Base-by-base conservation (phyloP, 225 moss, liverwort and hornwort genomes). In the Physcomitrium patens region DNA sequence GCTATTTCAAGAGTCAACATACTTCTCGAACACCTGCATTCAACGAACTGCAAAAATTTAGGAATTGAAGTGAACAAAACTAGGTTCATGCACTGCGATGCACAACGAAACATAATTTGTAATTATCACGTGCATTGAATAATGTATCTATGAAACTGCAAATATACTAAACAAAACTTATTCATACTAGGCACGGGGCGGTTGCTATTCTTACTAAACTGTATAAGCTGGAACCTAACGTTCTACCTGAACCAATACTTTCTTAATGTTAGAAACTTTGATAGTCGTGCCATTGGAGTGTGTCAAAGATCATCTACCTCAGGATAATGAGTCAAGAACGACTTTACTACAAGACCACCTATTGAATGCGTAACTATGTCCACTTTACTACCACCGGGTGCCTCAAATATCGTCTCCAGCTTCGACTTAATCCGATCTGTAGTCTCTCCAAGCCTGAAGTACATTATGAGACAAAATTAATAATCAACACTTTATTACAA, bases 301-400 rank as follows among this genome's bases (percentile, higher is more conserved):
- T 17, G 2, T 23, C 65, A 65, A 7, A 65, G 42, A 45, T 51
- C 50, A 12, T 46, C 67, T 83, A 97, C 94, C 91, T 91, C 91
- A 49, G 71, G 89, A 71, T 91, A 72, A 37, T 91, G 87, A 62
- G 92, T 90, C 81, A 94, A 71, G 69, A 91, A 97, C 49, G 77
- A 87, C 79, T 97, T 97, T 78, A 93, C 70, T 65, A 97, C 73
- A 12, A 97, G 80, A 68, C 94, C 97, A 70, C 97, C 97, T 94
- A 97, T 97, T 27, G 97, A 97, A 85, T 97, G 94, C 49, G 93
- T 78, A 22, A 97, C 79, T 43, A 93, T 80, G 47, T 94, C 91
- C 70, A 89, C 91, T 94, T 97, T 94, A 80, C 79, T 93, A 45
- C 91, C 89, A 67, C 94, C 92, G 28, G 92, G 89, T 0, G 77